Percentiles rank a stretch among this genome's conserved stretches.
phyloP scores from a whole-genome alignment of 495 filamentous ascomycete species.

The Hyaloscypha hepaticicola region DNA sequence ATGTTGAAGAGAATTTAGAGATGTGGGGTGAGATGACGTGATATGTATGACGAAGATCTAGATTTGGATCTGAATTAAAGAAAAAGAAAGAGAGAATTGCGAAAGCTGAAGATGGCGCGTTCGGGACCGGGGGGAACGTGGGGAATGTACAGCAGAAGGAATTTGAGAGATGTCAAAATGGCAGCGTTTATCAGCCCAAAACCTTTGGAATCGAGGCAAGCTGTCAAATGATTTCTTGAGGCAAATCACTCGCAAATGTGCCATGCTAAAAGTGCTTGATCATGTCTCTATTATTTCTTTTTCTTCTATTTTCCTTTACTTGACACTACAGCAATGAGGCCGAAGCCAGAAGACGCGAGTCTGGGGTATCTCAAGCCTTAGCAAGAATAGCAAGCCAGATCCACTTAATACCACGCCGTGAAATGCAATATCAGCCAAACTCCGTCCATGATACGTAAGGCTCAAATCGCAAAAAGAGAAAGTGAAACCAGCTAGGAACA shows the following conservation, averaged over 20 bases:
- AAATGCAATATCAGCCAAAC: conserved; percentile 18
- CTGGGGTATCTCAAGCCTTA: conserved; percentile 6
- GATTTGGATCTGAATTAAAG: not conserved
- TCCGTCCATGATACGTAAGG: conserved; percentile 3
- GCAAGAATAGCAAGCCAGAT: not conserved
- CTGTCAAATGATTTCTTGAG: too few relatives aligned
- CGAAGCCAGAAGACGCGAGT: not conserved
- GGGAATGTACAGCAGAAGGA: not conserved
- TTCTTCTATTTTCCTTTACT: conserved; percentile 10
- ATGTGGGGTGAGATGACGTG: too few relatives aligned
- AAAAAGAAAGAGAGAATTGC: not conserved
- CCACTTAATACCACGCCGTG: not conserved
- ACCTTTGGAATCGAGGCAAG: too few relatives aligned
- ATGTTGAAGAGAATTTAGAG: too few relatives aligned
- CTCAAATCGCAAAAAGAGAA: conserved; percentile 7
- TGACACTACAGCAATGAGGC: conserved; percentile 1
- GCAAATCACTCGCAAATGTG: not conserved
- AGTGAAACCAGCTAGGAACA: conserved; percentile 8
- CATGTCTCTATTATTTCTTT: not conserved
- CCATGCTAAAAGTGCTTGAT: not conserved
- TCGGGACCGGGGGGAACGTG: not conserved
- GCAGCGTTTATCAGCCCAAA: too few relatives aligned
- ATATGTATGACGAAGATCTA: too few relatives aligned
- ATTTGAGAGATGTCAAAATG: not conserved
- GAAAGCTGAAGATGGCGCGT: not conserved